Percentiles rank a stretch among this genome's conserved stretches.
Evolutionary conservation across 202 grass and related monocot species (phyloP).

Genomic region (Schoenoplectus triqueter): DNA sequence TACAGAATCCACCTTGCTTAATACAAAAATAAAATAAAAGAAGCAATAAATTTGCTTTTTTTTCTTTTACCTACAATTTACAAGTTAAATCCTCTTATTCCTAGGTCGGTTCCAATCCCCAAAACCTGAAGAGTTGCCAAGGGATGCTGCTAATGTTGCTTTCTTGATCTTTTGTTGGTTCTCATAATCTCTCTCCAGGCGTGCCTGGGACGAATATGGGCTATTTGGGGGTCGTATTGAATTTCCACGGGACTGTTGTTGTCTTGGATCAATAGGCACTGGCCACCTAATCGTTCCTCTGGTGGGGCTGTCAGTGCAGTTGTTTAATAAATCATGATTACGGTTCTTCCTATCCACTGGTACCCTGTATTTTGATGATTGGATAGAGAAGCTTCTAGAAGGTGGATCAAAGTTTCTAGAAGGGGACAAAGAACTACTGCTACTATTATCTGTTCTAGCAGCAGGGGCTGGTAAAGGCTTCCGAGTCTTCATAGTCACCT

Average conservation of each 20-base stretch:
- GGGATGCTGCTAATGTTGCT: slow-evolving; percentile 69
- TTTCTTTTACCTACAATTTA: slow-evolving; percentile 56
- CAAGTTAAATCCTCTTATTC: slow-evolving; percentile 84
- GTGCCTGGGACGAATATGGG: slow-evolving; percentile 52
- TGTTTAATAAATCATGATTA: slow-evolving; percentile 62
- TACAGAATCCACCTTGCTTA: slow-evolving; percentile 20
- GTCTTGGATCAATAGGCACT: slow-evolving; percentile 61
- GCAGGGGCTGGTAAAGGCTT: slow-evolving; percentile 46
- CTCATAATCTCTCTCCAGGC: slow-evolving; percentile 71
- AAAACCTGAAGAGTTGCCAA: slow-evolving; percentile 40
- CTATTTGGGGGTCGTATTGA: slow-evolving; percentile 48
- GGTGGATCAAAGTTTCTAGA: slow-evolving; percentile 34
- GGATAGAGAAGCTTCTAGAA: slow-evolving; percentile 40
- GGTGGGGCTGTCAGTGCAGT: slow-evolving; percentile 52
- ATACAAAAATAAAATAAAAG: slow-evolving; percentile 40
- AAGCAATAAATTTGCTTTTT: slow-evolving; percentile 31
- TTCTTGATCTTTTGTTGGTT: slow-evolving; percentile 91
- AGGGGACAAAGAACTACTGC: slow-evolving; percentile 25
- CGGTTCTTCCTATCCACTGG: slow-evolving; percentile 58
- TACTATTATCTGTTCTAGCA: slow-evolving; percentile 29
- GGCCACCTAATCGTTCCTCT: slow-evolving; percentile 74
- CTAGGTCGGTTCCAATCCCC: slow-evolving; percentile 69
- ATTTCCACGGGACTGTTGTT: slow-evolving; percentile 55
- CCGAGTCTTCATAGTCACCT: slow-evolving; percentile 68
- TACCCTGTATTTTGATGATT: slow-evolving; percentile 29